Evolutionary conservation across 805 yeast genomes (phyloP).

Genomic region (Pichia membranifaciens): DNA sequence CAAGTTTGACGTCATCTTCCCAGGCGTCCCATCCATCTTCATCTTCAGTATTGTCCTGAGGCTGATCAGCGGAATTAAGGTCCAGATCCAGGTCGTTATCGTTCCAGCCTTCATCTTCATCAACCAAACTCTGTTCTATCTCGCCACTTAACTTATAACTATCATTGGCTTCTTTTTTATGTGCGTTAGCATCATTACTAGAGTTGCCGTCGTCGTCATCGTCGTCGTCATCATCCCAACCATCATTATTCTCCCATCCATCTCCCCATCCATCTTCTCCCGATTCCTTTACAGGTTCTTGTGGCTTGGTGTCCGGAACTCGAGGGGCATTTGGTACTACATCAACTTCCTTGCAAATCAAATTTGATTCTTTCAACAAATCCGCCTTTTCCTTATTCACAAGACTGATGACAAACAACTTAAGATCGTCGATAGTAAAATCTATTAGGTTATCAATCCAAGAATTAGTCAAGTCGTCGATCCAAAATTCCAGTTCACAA

Average conservation of each 20-base stretch:
- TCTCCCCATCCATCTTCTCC: slow-evolving; percentile 10
- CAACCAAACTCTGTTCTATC: no score
- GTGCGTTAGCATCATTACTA: not conserved
- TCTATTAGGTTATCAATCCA: slow-evolving; percentile 26
- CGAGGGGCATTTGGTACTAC: not conserved
- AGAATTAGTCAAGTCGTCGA: slow-evolving; percentile 26
- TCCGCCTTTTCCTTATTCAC: slow-evolving; percentile 12
- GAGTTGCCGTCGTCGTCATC: not conserved
- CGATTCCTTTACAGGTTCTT: not conserved
- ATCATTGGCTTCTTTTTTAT: not conserved
- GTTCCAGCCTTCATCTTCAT: slow-evolving; percentile 7
- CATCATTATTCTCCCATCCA: slow-evolving; percentile 14
- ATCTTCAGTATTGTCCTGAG: no score
- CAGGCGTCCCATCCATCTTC: slow-evolving; percentile 27
- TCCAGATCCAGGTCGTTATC: slow-evolving; percentile 12
- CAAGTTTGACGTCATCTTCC: slow-evolving; percentile 14
- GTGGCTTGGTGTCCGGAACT: not conserved
- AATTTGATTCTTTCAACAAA: slow-evolving; percentile 7
- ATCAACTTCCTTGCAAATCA: slow-evolving; percentile 1
- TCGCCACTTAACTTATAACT: no score
- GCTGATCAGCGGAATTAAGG: slow-evolving; percentile 15
- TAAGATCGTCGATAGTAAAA: slow-evolving; percentile 23
- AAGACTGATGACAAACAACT: slow-evolving; percentile 18
- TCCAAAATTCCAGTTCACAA: slow-evolving; percentile 32
- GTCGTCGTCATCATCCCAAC: slow-evolving; percentile 3